Conservation (phyloP, 176 grass and related monocot species). For the Musa acuminata region DNA sequence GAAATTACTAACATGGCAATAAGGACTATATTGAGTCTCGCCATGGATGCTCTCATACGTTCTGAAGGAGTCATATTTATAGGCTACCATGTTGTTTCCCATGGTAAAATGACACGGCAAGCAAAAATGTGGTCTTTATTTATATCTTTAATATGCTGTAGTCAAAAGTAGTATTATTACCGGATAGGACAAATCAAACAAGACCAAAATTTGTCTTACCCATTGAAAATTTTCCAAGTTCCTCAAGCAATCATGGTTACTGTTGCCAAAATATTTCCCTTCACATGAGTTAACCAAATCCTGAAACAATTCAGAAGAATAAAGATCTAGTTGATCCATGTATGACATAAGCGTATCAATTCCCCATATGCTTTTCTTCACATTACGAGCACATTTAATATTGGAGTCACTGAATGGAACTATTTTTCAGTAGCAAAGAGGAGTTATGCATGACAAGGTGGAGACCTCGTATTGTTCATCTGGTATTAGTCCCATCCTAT, state of each 20-base stretch:
- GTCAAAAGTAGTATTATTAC: neutral
- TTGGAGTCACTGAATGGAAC: too few relatives aligned
- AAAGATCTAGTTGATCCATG: too few relatives aligned
- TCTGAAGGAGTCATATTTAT: conserved; percentile 30
- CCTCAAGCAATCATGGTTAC: conserved; percentile 26
- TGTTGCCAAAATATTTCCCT: conserved; percentile 49
- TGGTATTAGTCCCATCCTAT: conserved; percentile 48
- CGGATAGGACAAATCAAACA: neutral
- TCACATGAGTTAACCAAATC: conserved; percentile 38
- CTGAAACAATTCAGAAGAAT: conserved; percentile 20
- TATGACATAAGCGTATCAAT: too few relatives aligned
- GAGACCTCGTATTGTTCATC: conserved; percentile 49
- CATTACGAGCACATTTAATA: too few relatives aligned
- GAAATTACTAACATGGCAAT: conserved; percentile 33
- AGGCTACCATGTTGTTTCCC: conserved; percentile 33
- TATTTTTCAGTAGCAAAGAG: neutral
- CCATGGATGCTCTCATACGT: conserved; percentile 14
- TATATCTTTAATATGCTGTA: conserved; percentile 50
- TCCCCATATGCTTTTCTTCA: too few relatives aligned
- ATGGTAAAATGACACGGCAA: conserved; percentile 35
- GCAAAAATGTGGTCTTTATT: conserved; percentile 45
- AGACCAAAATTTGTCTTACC: conserved; percentile 23
- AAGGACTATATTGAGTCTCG: conserved; percentile 1
- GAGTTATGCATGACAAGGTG: neutral
- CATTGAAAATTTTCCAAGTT: conserved; percentile 30